These are phyloP conservation scores for Neurospora hispaniola DNA, from an alignment of 495 filamentous ascomycete species.

Conservation along the genomic window DNA sequence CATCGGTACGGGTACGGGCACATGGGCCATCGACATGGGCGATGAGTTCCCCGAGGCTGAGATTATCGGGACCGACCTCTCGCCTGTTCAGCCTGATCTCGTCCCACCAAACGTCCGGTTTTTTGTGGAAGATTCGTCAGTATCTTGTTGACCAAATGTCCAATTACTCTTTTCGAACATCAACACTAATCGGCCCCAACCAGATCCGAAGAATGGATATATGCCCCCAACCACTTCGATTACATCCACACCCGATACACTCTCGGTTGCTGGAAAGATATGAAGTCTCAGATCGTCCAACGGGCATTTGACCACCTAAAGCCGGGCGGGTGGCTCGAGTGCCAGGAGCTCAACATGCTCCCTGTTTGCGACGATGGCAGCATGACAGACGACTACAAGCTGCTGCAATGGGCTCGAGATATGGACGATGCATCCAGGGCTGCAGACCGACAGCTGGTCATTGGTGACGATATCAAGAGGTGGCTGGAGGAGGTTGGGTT, in stretches of 20 bases:
- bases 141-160: slow-evolving; percentile 22
- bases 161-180: slow-evolving; percentile 25
- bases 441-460: slow-evolving; percentile 39
- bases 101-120: slow-evolving; percentile 35
- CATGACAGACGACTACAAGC: slow-evolving; percentile 31
- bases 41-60: slow-evolving; percentile 32
- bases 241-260: slow-evolving; percentile 42
- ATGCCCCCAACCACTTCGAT: slow-evolving; percentile 23
- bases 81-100: slow-evolving; percentile 34
- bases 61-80: slow-evolving; percentile 31
- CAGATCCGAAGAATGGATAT: slow-evolving; percentile 18
- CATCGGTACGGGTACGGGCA: slow-evolving; percentile 54
- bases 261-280: slow-evolving; percentile 35
- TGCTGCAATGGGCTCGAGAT: slow-evolving; percentile 43
- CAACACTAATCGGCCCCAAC: slow-evolving; percentile 26
- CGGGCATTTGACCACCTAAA: slow-evolving; percentile 39
- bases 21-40: slow-evolving; percentile 41
- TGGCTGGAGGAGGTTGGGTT: slow-evolving; percentile 55
- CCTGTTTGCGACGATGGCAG: slow-evolving; percentile 52
- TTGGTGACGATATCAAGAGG: slow-evolving; percentile 40
- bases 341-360: slow-evolving; percentile 49
- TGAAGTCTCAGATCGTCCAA: slow-evolving; percentile 27
- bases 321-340: slow-evolving; percentile 58
- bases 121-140: slow-evolving; percentile 37
- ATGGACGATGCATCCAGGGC: slow-evolving; percentile 36